These are phyloP conservation scores for Juglanconis juglandina DNA, from an alignment of 2,329 filamentous ascomycete genomes.

Conservation along the genomic window DNA sequence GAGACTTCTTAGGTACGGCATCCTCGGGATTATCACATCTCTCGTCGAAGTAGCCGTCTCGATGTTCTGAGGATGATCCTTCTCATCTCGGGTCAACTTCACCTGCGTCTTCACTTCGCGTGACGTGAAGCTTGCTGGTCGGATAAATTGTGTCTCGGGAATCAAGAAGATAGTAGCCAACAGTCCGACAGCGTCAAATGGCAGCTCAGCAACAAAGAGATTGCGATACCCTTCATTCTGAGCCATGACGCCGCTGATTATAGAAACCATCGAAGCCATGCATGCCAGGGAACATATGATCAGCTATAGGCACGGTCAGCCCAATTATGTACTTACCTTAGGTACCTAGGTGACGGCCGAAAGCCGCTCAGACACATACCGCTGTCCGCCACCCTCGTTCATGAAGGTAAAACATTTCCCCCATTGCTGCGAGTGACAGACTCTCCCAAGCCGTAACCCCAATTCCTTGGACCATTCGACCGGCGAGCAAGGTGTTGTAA, in stretches of 20 bases:
- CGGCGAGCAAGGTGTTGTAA: constrained; percentile 31
- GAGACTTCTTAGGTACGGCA: constrained; percentile 10
- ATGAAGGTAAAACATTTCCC: constrained; percentile 32
- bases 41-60: background rate
- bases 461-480: constrained; percentile 30
- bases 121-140: background rate
- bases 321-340: background rate
- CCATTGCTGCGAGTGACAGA: constrained; percentile 29
- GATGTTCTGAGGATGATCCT: background rate
- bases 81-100: background rate
- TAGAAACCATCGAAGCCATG: constrained; percentile 27
- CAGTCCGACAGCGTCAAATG: constrained; percentile 26
- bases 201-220: constrained; percentile 28
- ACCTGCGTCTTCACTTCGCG: background rate
- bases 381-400: constrained; percentile 29
- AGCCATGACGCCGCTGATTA: constrained; percentile 27
- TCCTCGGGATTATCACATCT: background rate
- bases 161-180: constrained; percentile 26
- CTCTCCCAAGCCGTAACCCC: constrained; percentile 32
- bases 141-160: constrained; percentile 26
- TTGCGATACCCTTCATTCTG: constrained; percentile 26
- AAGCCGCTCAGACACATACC: constrained; percentile 4
- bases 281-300: constrained; percentile 30
- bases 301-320: background rate
- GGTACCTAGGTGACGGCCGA: no score